Base-by-base conservation (phyloP, 192 early-diverging fungal genomes). In the Coemansia sp. region DNA sequence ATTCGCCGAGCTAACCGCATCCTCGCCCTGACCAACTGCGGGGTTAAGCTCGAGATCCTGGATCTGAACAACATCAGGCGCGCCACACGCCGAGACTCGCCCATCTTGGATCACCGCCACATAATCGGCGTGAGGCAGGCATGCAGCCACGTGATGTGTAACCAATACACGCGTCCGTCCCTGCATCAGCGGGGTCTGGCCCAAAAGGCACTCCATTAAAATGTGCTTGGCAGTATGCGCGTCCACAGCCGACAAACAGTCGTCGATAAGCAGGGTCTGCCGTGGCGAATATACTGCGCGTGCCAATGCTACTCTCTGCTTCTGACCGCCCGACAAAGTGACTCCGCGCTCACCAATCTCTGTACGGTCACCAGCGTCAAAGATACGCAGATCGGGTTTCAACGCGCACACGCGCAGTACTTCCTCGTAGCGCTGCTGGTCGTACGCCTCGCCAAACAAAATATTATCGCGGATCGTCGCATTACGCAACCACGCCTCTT, bases 261-360 rank as follows among this genome's bases (percentile, higher is more conserved):
- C 96, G 74, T 98, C 95, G 62, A 95, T 75, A 3, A 96, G 74
- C 40, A 96, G 68, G 29, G 87, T 84, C 11, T 70, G 77, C 24
- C 89, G 85, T 32, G 76, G 61, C 22, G 84, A 87, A 76, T 96
- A 98, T 9, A 96, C 81, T 7, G 95, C 94, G 32, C 96, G 86
- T 32, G 94, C 95, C 52, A 97, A 84, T 1, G 93, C 78, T 35
- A 99, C 87, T 32, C 95, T 82, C 62, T 91, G 91, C 78, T 94
- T 95, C 79, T 96, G 94, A 15, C 94, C 94, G 40, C 94, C 94
- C 13, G 87, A 90, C 18, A 95, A 76, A 5, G 89, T 93, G 10
- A 94, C 84, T 13, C 94, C 94, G 62, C 91, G 91, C 67, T 95
- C 94, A n/a, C 94, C 94, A 67, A 99, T 88, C 81, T 98, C 95